Conservation (phyloP, 2,329 filamentous ascomycete genomes). For the Trichoderma sp. region DNA sequence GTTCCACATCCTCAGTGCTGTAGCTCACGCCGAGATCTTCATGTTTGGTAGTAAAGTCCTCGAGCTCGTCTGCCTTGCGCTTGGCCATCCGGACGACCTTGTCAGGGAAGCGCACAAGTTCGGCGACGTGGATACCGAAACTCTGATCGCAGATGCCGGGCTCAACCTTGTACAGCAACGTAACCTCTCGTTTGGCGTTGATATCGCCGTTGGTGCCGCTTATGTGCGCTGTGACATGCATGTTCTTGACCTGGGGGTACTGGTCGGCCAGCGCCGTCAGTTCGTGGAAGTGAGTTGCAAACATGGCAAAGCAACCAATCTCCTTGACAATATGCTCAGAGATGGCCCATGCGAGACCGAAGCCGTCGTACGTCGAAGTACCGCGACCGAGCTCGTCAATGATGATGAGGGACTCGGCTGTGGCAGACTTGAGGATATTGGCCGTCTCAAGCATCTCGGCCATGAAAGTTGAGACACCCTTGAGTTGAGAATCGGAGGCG, state of each 20-base stretch:
- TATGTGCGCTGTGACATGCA: slow-evolving; percentile 96
- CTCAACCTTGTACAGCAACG: slow-evolving; percentile 93
- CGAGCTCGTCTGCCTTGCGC: slow-evolving; percentile 94
- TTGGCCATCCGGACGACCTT: slow-evolving; percentile 99
- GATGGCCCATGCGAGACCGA: slow-evolving; percentile 98
- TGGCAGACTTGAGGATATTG: slow-evolving; percentile 96
- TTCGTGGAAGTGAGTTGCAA: slow-evolving; percentile 98
- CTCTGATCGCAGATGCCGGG: slow-evolving; percentile 95
- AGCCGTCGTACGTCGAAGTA: slow-evolving; percentile 97
- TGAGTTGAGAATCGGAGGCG: slow-evolving; percentile 92
- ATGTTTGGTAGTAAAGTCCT: slow-evolving; percentile 86
- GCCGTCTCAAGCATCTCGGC: slow-evolving; percentile 99
- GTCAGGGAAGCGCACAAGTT: slow-evolving; percentile 90
- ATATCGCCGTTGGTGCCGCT: slow-evolving; percentile 45
- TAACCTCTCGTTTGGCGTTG: slow-evolving; percentile 74
- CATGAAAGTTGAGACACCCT: slow-evolving; percentile 99
- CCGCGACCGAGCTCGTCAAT: slow-evolving; percentile 96
- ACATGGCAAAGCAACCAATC: slow-evolving; percentile 90
- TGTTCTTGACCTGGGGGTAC: slow-evolving; percentile 82
- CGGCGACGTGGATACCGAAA: slow-evolving; percentile 97
- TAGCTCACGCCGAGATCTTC: slow-evolving; percentile 60
- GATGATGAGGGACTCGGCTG: slow-evolving; percentile 92
- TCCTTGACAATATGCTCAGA: slow-evolving; percentile 96
- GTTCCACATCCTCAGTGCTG: slow-evolving; percentile 81
- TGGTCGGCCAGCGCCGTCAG: slow-evolving; percentile 85